Evolutionary conservation across 495 filamentous ascomycete species (phyloP).

Genomic region (Sphaerosporella brunnea): DNA sequence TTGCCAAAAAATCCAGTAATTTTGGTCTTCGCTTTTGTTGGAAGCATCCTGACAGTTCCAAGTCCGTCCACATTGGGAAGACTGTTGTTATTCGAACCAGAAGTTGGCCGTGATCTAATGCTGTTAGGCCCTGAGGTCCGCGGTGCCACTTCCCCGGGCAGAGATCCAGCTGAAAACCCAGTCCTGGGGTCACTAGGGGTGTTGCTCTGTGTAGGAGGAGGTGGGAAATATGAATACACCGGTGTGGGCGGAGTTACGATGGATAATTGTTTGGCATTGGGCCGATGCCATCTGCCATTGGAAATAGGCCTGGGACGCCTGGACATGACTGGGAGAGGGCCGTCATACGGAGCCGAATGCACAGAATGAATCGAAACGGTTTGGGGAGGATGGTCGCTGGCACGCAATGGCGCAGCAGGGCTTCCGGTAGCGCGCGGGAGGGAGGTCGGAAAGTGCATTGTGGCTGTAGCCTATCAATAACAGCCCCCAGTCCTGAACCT

Average conservation of each 20-base stretch:
- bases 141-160: not conserved
- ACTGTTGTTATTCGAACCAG: not conserved
- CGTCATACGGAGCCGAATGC: not conserved
- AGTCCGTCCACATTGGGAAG: not conserved
- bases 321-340: not conserved
- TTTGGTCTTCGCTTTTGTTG: conserved; percentile 5
- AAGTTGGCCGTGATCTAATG: not conserved
- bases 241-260: not conserved
- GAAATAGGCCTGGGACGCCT: not conserved
- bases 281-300: not conserved
- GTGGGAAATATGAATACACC: conserved; percentile 2
- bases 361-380: not conserved
- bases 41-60: too few species aligned
- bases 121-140: not conserved
- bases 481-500: conserved; percentile 1
- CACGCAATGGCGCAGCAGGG: conserved; percentile 7
- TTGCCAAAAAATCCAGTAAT: not conserved
- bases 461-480: not conserved
- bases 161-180: not conserved
- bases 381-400: too few species aligned
- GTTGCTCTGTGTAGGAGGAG: not conserved
- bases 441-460: conserved; percentile 21
- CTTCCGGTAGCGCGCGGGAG: conserved; percentile 15
- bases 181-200: not conserved
- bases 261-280: not conserved